A percentile compares a stretch with the other conserved stretches of the same genome.
Evolutionary conservation across 108 stramenopile genomes (phyloP).

Genomic region (Cyclostephanos tholiformis): DNA sequence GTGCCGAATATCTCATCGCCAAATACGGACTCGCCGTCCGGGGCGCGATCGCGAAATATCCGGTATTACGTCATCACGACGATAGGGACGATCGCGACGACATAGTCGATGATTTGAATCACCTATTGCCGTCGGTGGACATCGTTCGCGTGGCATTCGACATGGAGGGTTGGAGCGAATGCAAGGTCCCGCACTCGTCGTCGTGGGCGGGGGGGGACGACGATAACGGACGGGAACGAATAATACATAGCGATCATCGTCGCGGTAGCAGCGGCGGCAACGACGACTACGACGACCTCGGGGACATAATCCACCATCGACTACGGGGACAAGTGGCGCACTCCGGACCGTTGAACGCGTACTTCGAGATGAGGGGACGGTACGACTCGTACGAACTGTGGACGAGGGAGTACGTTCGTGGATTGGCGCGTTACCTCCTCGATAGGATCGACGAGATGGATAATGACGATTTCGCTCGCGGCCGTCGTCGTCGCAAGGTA

Average conservation of each 20-base stretch:
- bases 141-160: slow-evolving; percentile 63
- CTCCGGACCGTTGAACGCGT: slow-evolving; percentile 75
- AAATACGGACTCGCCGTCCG: slow-evolving; percentile 60
- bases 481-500: background rate
- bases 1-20: slow-evolving; percentile 72
- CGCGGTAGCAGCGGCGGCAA: background rate
- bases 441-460: slow-evolving; percentile 44
- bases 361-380: slow-evolving; percentile 68
- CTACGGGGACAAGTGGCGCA: slow-evolving; percentile 53
- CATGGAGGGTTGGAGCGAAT: slow-evolving; percentile 62
- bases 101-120: slow-evolving; percentile 18
- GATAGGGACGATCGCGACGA: slow-evolving; percentile 40
- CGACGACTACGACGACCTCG: slow-evolving; percentile 26
- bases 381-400: slow-evolving; percentile 79
- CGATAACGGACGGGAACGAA: slow-evolving; percentile 20
- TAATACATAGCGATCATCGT: slow-evolving; percentile 6
- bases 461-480: background rate
- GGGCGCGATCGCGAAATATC: slow-evolving; percentile 38
- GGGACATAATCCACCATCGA: slow-evolving; percentile 59
- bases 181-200: slow-evolving; percentile 35
- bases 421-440: slow-evolving; percentile 70
- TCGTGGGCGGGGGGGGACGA: slow-evolving; percentile 25
- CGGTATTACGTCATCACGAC: slow-evolving; percentile 60
- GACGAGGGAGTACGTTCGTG: slow-evolving; percentile 74
- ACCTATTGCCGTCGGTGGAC: slow-evolving; percentile 48